Percentiles rank a stretch among this genome's conserved stretches.
phyloP scores from a whole-genome alignment of 306 rosid genomes.

The Urtica urens region DNA sequence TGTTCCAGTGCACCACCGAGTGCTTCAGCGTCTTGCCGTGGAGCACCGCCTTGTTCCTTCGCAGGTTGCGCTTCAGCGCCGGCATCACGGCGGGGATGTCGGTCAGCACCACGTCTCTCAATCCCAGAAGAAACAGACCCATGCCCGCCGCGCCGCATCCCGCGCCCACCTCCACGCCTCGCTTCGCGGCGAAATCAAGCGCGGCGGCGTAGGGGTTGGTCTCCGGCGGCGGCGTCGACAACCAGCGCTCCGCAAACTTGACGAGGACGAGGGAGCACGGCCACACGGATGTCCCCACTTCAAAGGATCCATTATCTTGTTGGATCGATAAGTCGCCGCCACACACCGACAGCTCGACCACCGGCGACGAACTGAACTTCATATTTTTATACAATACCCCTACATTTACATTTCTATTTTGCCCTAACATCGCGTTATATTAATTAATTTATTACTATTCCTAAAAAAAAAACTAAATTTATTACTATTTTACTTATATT shows the following conservation, averaged over 20 bases:
- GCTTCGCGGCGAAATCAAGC: constrained; percentile 56
- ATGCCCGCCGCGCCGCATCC: constrained; percentile 86
- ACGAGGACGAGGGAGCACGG: constrained; percentile 89
- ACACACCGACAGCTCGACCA: constrained; percentile 61
- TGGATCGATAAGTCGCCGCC: constrained; percentile 47
- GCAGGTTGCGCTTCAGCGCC: constrained; percentile 70
- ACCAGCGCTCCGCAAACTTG: constrained; percentile 83
- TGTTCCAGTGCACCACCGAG: constrained; percentile 73
- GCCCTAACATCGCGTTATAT: too few species aligned
- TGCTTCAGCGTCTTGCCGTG: constrained; percentile 56
- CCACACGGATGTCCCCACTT: constrained; percentile 93
- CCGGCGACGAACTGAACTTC: constrained; percentile 92
- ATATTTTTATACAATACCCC: constrained; percentile 10
- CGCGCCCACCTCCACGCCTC: constrained; percentile 75
- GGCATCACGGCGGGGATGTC: constrained; percentile 86
- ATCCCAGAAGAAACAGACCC: constrained; percentile 78
- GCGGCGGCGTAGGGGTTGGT: constrained; percentile 27
- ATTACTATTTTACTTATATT: too few species aligned
- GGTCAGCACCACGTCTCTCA: constrained; percentile 63
- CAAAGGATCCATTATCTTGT: constrained; percentile 82
- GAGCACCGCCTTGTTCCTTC: constrained; percentile 54
- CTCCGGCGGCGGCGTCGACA: constrained; percentile 11
- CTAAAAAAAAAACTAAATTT: too few species aligned
- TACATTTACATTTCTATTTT: background rate
- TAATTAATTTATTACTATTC: too few species aligned